A percentile compares a stretch with the other conserved stretches of the same genome.
Conservation (phyloP, 108 stramenopile genomes). For the Phaeodactylum tricornutum region DNA sequence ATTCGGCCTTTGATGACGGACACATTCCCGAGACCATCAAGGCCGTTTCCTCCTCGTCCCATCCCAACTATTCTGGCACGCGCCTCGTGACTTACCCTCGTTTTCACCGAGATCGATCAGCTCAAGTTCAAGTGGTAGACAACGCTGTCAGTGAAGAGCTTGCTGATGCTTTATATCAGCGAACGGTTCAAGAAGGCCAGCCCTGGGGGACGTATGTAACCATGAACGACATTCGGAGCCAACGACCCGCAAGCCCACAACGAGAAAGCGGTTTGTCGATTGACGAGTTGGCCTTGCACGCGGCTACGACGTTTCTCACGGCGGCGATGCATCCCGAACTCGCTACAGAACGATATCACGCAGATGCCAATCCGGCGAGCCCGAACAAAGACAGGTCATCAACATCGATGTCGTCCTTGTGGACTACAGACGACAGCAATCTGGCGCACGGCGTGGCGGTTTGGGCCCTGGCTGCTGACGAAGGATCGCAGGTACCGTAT, state of each 20-base stretch:
- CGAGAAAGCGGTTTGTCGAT: neutral
- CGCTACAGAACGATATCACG: constrained; percentile 1
- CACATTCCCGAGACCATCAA: constrained; percentile 42
- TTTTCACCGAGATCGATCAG: neutral
- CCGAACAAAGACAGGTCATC: too few species aligned
- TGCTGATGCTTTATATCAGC: constrained; percentile 22
- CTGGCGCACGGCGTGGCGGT: constrained; percentile 58
- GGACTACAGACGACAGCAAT: constrained; percentile 1
- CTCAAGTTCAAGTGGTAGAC: constrained; percentile 17
- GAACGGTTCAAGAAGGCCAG: neutral
- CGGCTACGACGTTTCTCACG: constrained; percentile 23
- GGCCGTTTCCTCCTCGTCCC: neutral
- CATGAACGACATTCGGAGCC: constrained; percentile 31
- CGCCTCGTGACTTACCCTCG: neutral
- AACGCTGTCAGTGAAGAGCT: constrained; percentile 14
- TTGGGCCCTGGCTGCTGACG: constrained; percentile 52
- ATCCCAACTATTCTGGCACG: neutral
- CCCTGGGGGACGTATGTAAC: constrained; percentile 75
- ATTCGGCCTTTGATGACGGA: constrained; percentile 55
- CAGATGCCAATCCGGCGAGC: constrained; percentile 5
- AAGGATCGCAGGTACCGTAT: constrained; percentile 51
- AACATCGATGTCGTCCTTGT: neutral
- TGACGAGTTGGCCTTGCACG: constrained; percentile 21
- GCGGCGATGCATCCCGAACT: constrained; percentile 12
- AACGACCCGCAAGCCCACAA: constrained; percentile 12